phyloP scores from a whole-genome alignment of 2,329 filamentous ascomycete genomes.

The Apiospora aurea region DNA sequence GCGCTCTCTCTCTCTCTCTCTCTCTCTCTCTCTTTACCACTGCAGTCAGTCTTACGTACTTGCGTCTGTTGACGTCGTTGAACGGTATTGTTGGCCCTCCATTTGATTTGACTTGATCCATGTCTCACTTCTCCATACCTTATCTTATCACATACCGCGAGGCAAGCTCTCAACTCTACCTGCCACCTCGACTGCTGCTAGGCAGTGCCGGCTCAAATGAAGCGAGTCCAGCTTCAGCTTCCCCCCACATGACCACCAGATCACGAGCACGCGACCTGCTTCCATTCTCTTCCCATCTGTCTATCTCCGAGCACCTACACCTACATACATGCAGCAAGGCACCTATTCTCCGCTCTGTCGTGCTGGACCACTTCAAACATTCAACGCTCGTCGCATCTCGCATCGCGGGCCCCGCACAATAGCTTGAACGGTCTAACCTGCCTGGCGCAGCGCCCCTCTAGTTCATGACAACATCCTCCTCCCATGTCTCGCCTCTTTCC shows the following conservation, averaged over 20 bases:
- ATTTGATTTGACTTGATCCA: background rate
- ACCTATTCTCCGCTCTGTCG: background rate
- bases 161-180: background rate
- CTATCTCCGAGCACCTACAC: background rate
- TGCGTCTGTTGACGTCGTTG: background rate
- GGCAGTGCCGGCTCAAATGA: conserved; percentile 6
- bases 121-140: background rate
- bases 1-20: background rate
- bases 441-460: conserved; percentile 17
- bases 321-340: background rate
- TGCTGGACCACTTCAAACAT: background rate
- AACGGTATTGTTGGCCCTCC: conserved; percentile 12
- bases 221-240: conserved; percentile 10
- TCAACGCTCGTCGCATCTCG: conserved; percentile 1
- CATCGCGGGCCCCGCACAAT: conserved; percentile 1
- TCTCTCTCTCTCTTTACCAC: background rate
- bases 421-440: background rate
- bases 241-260: conserved; percentile 1
- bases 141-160: conserved; percentile 16
- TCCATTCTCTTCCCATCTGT: conserved; percentile 10
- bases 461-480: conserved; percentile 17
- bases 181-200: background rate
- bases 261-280: conserved; percentile 16
- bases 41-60: background rate
- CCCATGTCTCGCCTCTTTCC: conserved; percentile 15